Evolutionary conservation across 345 rosid species (phyloP), one percentile per base, ranked within the genome.

Genomic region (Trapa incisa): DNA sequence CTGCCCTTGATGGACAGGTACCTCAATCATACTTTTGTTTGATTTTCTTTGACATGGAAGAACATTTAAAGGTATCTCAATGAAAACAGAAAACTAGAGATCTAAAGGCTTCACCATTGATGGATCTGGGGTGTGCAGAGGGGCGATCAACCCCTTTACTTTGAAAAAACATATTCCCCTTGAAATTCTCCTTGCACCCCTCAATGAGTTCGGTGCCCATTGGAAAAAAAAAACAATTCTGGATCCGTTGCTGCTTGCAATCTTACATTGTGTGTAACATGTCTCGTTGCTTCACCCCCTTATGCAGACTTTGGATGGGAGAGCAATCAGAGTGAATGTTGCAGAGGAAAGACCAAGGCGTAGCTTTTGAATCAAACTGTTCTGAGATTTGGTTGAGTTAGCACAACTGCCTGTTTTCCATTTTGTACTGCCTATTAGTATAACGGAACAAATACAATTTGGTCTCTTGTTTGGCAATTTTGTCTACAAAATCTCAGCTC

Each of bases 1-100:
- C 96, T 70, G 96, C 99, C 3, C 95, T 94, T 57, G 95, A 94
- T 76, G 97, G 97, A 82, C 85, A 89, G 95, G 99, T 94, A 80
- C 63, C 66, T 7, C 17, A 45, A 38, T 61, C 15, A 60, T 42
- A 39, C 47, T 54, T 11, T 1, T 36, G 33, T 38, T 52, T 56
- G 64, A 32, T 48, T 42, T 47, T 12, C 4, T 45, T 42, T 29
- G 17, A 38, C 15, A 16, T 10, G 64, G 64, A 45, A 45, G 36
- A 45, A 45, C 48, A 45, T 11, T 45, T 45, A 45, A 45, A 45
- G 11, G 11, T 6, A 45, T 45, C 13, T 7, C 48, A 4, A 50
- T 41, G 43, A 41, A 41, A 47, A 13, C 7, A 41, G 43, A 47
- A 50, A 16, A 16, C 56, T 14, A 15, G 15, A 50, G 56, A 12